A percentile compares a stretch with the other conserved stretches of the same genome.
Evolutionary conservation across 129 eudicot genomes (phyloP).

Genomic region (Tagetes patula): DNA sequence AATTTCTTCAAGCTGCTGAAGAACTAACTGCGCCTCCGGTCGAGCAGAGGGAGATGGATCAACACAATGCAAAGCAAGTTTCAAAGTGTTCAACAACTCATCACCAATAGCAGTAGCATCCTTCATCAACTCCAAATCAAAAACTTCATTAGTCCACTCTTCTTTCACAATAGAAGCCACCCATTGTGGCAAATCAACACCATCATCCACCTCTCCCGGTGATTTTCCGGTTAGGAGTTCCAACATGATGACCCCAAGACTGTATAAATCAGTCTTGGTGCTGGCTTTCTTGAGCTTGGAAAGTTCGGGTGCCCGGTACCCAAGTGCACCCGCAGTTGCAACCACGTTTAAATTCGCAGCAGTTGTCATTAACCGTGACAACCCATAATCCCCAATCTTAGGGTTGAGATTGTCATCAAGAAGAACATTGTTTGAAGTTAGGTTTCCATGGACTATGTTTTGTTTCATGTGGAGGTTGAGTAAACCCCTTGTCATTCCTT

Average conservation of each 20-base stretch:
- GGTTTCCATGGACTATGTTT: constrained; percentile 74
- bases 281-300: constrained; percentile 88
- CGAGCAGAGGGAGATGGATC: constrained; percentile 81
- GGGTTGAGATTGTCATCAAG: constrained; percentile 62
- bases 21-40: constrained; percentile 68
- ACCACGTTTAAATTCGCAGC: constrained; percentile 72
- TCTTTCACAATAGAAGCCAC: constrained; percentile 89
- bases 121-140: constrained; percentile 81
- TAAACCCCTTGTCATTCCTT: constrained; percentile 71
- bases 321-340: constrained; percentile 79
- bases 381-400: constrained; percentile 70
- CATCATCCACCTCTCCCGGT: constrained; percentile 73
- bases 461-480: constrained; percentile 62
- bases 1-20: constrained; percentile 78
- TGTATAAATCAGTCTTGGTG: constrained; percentile 81
- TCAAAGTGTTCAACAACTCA: constrained; percentile 76
- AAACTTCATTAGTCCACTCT: constrained; percentile 94
- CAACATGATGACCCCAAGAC: constrained; percentile 77
- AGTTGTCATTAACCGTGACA: constrained; percentile 73
- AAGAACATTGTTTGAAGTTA: constrained; percentile 79
- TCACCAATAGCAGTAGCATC: constrained; percentile 82
- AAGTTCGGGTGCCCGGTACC: constrained; percentile 87
- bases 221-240: constrained; percentile 86
- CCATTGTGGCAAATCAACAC: constrained; percentile 79
- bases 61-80: constrained; percentile 85